These are phyloP conservation scores for Lactarius hengduanensis DNA, from an alignment of 768 basidiomycete genomes.

Conservation along the genomic window DNA sequence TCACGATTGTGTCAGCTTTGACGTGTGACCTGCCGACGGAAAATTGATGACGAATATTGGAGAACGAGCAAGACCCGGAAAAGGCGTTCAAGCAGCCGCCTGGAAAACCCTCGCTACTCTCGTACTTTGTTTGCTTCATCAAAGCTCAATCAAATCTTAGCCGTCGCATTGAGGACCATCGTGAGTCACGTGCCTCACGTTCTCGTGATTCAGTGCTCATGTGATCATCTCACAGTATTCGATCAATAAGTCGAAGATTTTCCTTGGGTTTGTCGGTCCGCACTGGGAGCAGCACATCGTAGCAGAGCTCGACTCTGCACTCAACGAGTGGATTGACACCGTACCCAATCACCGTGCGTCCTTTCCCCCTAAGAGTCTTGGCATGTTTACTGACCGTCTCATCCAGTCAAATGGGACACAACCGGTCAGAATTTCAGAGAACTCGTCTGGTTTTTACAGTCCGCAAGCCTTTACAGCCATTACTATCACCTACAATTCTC, in stretches of 20 bases:
- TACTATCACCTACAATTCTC: constrained; percentile 47
- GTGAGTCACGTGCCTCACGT: constrained; percentile 35
- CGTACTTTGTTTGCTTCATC: constrained; percentile 55
- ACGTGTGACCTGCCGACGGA: constrained; percentile 26
- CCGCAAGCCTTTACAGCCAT: constrained; percentile 40
- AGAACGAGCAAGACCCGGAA: constrained; percentile 23
- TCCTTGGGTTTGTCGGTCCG: constrained; percentile 50
- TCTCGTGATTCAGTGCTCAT: not conserved
- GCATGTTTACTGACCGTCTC: not conserved
- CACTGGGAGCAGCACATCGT: constrained; percentile 50
- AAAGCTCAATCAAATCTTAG: constrained; percentile 64
- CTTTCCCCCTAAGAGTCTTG: not conserved
- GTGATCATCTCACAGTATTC: constrained; percentile 52
- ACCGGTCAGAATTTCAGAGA: constrained; percentile 26
- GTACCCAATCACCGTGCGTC: constrained; percentile 39
- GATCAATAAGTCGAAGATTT: constrained; percentile 61
- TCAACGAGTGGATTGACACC: constrained; percentile 48
- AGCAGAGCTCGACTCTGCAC: constrained; percentile 46
- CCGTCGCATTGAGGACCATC: constrained; percentile 61
- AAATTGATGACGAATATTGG: constrained; percentile 30
- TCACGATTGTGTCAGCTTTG: constrained; percentile 32
- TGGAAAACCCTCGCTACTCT: constrained; percentile 51
- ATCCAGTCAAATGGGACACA: constrained; percentile 30
- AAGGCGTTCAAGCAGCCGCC: constrained; percentile 59
- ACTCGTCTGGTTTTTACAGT: constrained; percentile 35